Base-by-base conservation (phyloP, 192 early-diverging fungal genomes). In the Backusella macrospora region DNA sequence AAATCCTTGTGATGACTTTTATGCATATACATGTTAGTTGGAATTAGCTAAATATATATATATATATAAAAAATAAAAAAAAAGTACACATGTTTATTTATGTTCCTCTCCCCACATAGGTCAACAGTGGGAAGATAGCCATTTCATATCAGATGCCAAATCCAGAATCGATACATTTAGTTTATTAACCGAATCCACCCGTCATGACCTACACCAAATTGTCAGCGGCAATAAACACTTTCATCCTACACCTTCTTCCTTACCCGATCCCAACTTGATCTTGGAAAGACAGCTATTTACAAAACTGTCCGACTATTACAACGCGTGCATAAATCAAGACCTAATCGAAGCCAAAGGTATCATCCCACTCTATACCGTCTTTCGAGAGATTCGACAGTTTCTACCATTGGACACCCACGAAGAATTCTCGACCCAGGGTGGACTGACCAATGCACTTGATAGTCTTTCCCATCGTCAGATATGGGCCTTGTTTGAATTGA, bases 1-100 rank as follows among this genome's bases (percentile, higher is more conserved):
- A 6, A 82, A 92, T 77, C 88, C 90, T 14, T 92, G 91, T 47
- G 69, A 84, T 26, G 89, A 91, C 73, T 92, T 92, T 83, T 91
- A 85, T 71, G 79, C 83, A 59, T 91, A 83, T 71, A 81, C 77
- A 37, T 87, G 89, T 90, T 84, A 75, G 80, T 34, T 34, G 29
- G 29, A 34, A 34, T 34, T 34, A 34, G 2, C 29, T 2, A 34
- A 34, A 37, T n/a, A n/a, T n/a, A n/a, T n/a, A n/a, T n/a, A n/a
- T n/a, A n/a, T n/a, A n/a, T n/a, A 34, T 14, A 23, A 48, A 12
- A 5, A 46, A 13, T 6, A 62, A 47, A 6, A 18, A 42, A 1
- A 44, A n/a, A 9, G 23, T 66, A 47, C 21, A 14, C 39, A 18
- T 52, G 2, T 23, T 8, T 10, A 12, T 29, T 38, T 38, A 43